A percentile compares a stretch with the other conserved stretches of the same genome.
Conservation (phyloP, 495 filamentous ascomycete species). For the Lindgomyces ingoldianus region DNA sequence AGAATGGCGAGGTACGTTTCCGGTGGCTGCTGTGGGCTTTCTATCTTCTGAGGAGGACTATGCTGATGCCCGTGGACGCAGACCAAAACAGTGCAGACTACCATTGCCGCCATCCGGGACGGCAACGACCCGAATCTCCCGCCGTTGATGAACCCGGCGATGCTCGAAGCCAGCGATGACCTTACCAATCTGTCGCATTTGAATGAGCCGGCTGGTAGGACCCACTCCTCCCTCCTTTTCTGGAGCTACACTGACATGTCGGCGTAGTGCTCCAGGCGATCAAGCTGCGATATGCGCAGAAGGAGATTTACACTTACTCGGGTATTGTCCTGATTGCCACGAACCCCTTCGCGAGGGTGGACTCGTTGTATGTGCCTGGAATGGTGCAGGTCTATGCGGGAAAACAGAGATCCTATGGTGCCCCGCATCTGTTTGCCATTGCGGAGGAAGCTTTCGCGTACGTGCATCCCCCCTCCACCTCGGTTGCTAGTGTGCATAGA, state of each 20-base stretch:
- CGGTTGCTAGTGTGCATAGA: not conserved
- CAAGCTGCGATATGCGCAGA: conserved; percentile 94
- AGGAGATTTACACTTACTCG: conserved; percentile 99
- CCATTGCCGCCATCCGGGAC: conserved; percentile 73
- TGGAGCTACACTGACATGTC: conserved; percentile 33
- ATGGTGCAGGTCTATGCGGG: conserved; percentile 99
- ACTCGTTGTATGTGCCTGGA: conserved; percentile 96
- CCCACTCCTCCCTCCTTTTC: not conserved
- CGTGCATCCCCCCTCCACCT: conserved; percentile 37
- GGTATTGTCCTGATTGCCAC: conserved; percentile 98
- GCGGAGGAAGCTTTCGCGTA: conserved; percentile 98
- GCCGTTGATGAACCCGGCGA: conserved; percentile 95
- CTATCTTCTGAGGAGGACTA: not conserved
- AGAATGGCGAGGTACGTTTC: conserved; percentile 81
- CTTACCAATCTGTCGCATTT: conserved; percentile 96
- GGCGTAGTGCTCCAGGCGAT: conserved; percentile 89
- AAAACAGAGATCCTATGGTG: conserved; percentile 93
- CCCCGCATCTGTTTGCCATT: conserved; percentile 97
- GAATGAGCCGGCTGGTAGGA: conserved; percentile 93
- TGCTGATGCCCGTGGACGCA: conserved; percentile 42
- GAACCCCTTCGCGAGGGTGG: conserved; percentile 96
- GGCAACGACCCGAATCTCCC: conserved; percentile 72
- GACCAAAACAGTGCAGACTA: conserved; percentile 80
- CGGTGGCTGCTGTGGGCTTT: not conserved
- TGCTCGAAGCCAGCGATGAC: conserved; percentile 98